Evolutionary conservation across 1,139 yeast genomes (phyloP).

Genomic region (Arxiozyma bovina): DNA sequence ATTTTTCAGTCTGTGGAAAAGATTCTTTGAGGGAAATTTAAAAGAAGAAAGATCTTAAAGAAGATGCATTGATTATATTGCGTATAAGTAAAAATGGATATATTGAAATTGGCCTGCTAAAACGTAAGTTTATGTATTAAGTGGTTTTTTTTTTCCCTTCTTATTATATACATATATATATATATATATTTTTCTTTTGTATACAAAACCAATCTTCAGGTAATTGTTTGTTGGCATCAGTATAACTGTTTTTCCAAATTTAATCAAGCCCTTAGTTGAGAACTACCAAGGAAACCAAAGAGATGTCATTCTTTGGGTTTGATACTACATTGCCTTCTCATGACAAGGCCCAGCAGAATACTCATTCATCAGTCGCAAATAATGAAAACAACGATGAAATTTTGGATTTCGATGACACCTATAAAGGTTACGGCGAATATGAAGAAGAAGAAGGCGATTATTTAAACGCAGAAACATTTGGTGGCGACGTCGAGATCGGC

Average conservation of each 20-base stretch:
- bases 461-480: constrained; percentile 83
- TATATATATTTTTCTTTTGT: too few species aligned
- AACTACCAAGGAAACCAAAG: not conserved
- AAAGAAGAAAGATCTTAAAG: too few species aligned
- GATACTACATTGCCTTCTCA: constrained; percentile 20
- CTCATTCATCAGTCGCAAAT: constrained; percentile 2
- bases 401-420: constrained; percentile 72
- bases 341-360: not conserved
- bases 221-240: too few species aligned
- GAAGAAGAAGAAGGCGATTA: constrained; percentile 70
- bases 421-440: constrained; percentile 66
- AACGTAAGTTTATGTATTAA: too few species aligned
- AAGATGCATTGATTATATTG: too few species aligned
- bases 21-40: too few species aligned
- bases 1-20: too few species aligned
- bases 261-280: not conserved
- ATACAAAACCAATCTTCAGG: too few species aligned
- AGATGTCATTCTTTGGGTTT: constrained; percentile 31
- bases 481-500: constrained; percentile 49
- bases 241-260: not conserved
- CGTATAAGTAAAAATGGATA: too few species aligned
- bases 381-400: constrained; percentile 26
- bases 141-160: too few species aligned
- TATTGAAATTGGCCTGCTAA: too few species aligned
- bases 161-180: too few species aligned